phyloP scores from a whole-genome alignment of 768 basidiomycete species.

The Tylopilus plumbeoviolaceoides region DNA sequence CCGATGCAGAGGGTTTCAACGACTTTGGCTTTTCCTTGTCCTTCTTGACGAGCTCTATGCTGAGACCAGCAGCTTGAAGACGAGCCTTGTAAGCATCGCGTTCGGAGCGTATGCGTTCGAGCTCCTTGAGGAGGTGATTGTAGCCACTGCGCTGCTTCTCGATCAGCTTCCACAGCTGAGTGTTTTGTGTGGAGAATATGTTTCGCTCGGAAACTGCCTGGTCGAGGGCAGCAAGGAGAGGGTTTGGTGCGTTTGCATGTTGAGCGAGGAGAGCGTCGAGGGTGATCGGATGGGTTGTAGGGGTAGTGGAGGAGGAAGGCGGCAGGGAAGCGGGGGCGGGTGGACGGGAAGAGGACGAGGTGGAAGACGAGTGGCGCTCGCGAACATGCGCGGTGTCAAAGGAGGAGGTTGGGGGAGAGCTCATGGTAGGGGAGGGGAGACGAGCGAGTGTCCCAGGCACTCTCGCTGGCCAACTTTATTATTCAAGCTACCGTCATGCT shows the following conservation, averaged over 20 bases:
- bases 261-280: conserved; percentile 52
- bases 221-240: conserved; percentile 61
- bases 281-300: conserved; percentile 37
- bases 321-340: conserved; percentile 22
- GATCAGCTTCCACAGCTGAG: conserved; percentile 92
- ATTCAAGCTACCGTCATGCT: too few species aligned
- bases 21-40: conserved; percentile 23
- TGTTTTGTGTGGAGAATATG: conserved; percentile 73
- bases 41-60: conserved; percentile 39
- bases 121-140: conserved; percentile 74
- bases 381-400: not conserved
- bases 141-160: conserved; percentile 88
- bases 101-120: conserved; percentile 79
- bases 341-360: conserved; percentile 31
- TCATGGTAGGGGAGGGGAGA: conserved; percentile 10
- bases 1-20: conserved; percentile 20
- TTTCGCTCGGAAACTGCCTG: conserved; percentile 79
- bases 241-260: conserved; percentile 51
- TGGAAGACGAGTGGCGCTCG: conserved; percentile 15
- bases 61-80: conserved; percentile 28
- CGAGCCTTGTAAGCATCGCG: conserved; percentile 57
- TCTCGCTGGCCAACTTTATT: too few species aligned
- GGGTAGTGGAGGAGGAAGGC: conserved; percentile 17
- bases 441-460: not conserved
- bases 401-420: conserved; percentile 10